Base-by-base conservation (phyloP, 2,329 filamentous ascomycete genomes). In the Pseudomassariella vexata region DNA sequence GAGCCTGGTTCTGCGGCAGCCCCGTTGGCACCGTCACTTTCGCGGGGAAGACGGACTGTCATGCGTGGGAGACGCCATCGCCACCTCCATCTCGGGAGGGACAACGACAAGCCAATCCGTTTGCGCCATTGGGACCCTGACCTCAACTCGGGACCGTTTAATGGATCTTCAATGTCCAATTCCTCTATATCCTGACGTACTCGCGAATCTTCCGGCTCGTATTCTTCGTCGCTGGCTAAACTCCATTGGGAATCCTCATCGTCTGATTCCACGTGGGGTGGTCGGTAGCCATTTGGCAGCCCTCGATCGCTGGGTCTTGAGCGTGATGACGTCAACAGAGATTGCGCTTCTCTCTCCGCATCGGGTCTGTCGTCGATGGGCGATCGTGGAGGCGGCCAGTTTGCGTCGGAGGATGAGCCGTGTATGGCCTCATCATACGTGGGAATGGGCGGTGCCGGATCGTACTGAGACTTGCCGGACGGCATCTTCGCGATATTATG, bases 151-250 rank as follows among this genome's bases (percentile, higher is more conserved):
- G 15, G 12, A 36, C 57, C 52, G 29, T 62, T 56, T 15, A 62
- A 50, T 18, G 78, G 76, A 45, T 94, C 87, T 48, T 87, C 75
- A 24, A 94, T 76, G 46, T 94, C 87, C 72, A 94, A 79, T 70
- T 95, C 84, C 52, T 94, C 78, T 65, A 96, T 82, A 60, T 92
- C 85, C 44, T 82, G 74, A 41, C 85, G 79, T 47, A 92, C 71
- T 41, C 79, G 76, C 19, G 75, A 76, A 22, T 76, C 76, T 43
- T 84, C 72, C 19, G 57, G 55, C 60, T 65, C 64, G 46, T 55
- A 62, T 47, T 57, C 65, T 16, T 50, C 49, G 16, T 40, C 40
- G 28, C 38, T 40, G 3, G 50, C 49, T 20, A 55, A 46, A 16
- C 56, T 56, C 63, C 70, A 59, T 51, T 70, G 57, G 59, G 75